These are phyloP conservation scores for Vicia villosa DNA, from an alignment of 306 rosid genomes.

Conservation along the genomic window DNA sequence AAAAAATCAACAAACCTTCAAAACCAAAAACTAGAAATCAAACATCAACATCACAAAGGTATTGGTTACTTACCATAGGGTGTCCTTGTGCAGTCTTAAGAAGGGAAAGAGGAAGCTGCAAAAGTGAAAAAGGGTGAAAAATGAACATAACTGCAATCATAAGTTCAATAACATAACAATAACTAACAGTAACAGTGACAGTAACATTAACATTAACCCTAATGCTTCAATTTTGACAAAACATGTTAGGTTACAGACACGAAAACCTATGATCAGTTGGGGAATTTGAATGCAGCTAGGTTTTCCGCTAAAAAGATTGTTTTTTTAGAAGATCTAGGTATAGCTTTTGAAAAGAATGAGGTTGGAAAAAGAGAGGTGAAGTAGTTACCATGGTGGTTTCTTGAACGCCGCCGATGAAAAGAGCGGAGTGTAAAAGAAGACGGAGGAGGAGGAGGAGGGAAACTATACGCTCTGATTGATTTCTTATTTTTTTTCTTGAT, in stretches of 20 bases:
- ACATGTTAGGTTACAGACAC: not conserved
- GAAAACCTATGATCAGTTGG: not conserved
- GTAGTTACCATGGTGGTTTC: constrained; percentile 23
- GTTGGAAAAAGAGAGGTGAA: not conserved
- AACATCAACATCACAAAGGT: not conserved
- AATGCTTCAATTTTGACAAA: constrained; percentile 1
- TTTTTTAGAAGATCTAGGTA: constrained; percentile 19
- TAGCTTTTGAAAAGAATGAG: not conserved
- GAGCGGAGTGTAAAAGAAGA: not conserved
- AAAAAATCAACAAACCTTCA: not conserved
- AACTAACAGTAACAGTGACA: not conserved
- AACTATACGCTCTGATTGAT: not conserved
- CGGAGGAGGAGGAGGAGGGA: constrained; percentile 1
- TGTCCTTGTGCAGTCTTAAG: constrained; percentile 97
- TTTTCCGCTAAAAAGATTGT: not conserved
- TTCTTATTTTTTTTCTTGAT: not conserved
- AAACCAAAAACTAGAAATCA: constrained; percentile 19
- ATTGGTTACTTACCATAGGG: constrained; percentile 70
- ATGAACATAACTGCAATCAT: not conserved
- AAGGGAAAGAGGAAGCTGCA: constrained; percentile 95
- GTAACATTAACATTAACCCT: constrained; percentile 18
- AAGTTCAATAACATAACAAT: not conserved
- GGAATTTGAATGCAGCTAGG: constrained; percentile 11
- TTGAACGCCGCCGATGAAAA: not conserved
- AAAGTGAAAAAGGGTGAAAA: constrained; percentile 1